Evolutionary conservation across 805 yeast genomes (phyloP), one percentile per base, ranked within the genome.

Genomic region (Saccharomycopsis sp.): DNA sequence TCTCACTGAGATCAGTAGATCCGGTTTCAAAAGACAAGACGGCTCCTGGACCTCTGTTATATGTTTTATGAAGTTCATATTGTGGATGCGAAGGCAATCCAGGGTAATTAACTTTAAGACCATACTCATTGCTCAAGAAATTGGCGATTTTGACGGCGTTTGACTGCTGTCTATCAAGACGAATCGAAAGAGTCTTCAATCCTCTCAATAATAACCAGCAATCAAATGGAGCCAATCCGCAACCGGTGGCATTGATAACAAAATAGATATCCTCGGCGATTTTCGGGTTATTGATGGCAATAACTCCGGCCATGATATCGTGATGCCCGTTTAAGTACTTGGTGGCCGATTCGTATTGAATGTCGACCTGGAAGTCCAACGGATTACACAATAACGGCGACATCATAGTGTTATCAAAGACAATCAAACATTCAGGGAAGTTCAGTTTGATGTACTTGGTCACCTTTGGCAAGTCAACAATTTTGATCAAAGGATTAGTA

Each of bases 361-460:
- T 88, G 69, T 92, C 97, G 44, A 85, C 93, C 7, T 94, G 96
- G 64, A 87, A 80, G 65, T 88, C 89, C 64, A 92, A 77, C 2
- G 98, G 97, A 23, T 86, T 79, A 84, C 89, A 84, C 67, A 86
- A 78, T 62, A 92, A 72, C 12, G 97, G 97, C 29, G 96, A 85
- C 96, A 92, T 87, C 98, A 92, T 92, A 60, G 97, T 93, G 77
- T 93, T 92, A 73, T 92, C 97, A 62, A 92, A 92, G 14, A 89
- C 96, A 47, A 89, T 84, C 54, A 86, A 69, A 56, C 87, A 78
- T 44, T 84, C 78, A 17, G 96, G 90, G 67, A 79, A 86, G 49
- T 79, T 76, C 50, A 73, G 69, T 68, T 89, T 94, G 52, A 92
- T 91, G 62, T 81, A 76, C 44, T 75, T 74, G 17, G 91, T 74